Evolutionary conservation across 2,329 filamentous ascomycete genomes (phyloP), one percentile per base, ranked within the genome.

Genomic region (Colletotrichum somersetense): DNA sequence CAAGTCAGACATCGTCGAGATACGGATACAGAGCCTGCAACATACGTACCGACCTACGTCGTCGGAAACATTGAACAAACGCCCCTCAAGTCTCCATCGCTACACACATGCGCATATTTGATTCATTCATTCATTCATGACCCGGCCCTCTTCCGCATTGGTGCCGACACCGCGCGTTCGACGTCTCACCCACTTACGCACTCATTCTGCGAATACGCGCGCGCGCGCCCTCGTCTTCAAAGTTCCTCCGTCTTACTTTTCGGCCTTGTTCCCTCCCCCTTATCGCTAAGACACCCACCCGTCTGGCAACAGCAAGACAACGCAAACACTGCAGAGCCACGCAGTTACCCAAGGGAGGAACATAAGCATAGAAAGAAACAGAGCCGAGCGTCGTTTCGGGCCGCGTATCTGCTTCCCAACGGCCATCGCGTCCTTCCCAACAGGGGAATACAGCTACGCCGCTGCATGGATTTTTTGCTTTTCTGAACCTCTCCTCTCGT

Each of bases 391-490:
- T 55, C 55, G 62, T 70, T 66, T 66, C 67, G 55, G 35, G 56
- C 48, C 42, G 55, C 67, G 56, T 66, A 48, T 66, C 62, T 66
- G n/a, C 18, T 11, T 40, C 50, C 52, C 5, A 48, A 12, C 48
- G 48, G 55, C 38, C 58, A 68, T 72, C 65, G n/a, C 52, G 57
- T 71, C 63, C 26, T 46, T 7, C 40, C 18, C n/a, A 52, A 55
- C n/a, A 50, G 59, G 59, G 69, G 69, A 30, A 72, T 68, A 59
- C 53, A 52, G 52, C 67, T 67, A 56, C 55, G 26, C 44, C 44
- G 57, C 44, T 56, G 48, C 67, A 30, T 33, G 26, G 1, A 10
- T 52, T 46, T 52, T 18, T 30, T 40, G 30, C 44, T 14, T 23
- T 30, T n/a, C 20, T 18, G 20, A 23, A n/a, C 23, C 44, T 23